These are phyloP conservation scores for Cytospora chrysosperma DNA, from an alignment of 2,329 filamentous ascomycete genomes.

Conservation along the genomic window DNA sequence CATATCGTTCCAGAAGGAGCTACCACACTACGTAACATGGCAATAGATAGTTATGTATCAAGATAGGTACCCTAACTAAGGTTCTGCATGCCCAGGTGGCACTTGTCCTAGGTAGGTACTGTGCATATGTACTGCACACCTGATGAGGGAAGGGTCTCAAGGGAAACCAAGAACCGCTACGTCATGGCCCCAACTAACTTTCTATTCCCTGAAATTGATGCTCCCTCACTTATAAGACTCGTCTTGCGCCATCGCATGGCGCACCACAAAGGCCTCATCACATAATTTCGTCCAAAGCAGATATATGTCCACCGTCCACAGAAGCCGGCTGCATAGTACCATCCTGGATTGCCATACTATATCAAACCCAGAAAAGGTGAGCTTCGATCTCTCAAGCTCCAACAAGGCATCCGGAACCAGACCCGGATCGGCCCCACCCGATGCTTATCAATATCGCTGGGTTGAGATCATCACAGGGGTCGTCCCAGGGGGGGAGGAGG, in stretches of 20 bases:
- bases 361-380: not conserved
- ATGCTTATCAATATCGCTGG: conserved; percentile 15
- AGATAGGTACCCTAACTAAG: too few species aligned
- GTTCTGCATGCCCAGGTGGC: too few species aligned
- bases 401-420: not conserved
- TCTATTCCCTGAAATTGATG: not conserved
- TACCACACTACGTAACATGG: too few species aligned
- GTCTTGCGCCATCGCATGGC: not conserved
- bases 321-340: not conserved
- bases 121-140: too few species aligned
- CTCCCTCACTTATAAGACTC: not conserved
- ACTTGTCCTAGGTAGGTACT: too few species aligned
- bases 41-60: too few species aligned
- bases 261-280: not conserved
- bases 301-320: not conserved
- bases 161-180: conserved; percentile 12
- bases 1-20: too few species aligned
- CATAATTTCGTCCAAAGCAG: not conserved
- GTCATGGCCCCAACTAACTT: conserved; percentile 3
- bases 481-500: not conserved
- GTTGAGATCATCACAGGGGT: conserved; percentile 14
- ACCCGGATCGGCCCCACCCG: conserved; percentile 12
- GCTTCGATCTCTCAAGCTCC: not conserved
- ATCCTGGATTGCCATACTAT: not conserved
- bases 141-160: too few species aligned